phyloP scores from a whole-genome alignment of 2,329 filamentous ascomycete species.

The Botryotinia narcissicola region DNA sequence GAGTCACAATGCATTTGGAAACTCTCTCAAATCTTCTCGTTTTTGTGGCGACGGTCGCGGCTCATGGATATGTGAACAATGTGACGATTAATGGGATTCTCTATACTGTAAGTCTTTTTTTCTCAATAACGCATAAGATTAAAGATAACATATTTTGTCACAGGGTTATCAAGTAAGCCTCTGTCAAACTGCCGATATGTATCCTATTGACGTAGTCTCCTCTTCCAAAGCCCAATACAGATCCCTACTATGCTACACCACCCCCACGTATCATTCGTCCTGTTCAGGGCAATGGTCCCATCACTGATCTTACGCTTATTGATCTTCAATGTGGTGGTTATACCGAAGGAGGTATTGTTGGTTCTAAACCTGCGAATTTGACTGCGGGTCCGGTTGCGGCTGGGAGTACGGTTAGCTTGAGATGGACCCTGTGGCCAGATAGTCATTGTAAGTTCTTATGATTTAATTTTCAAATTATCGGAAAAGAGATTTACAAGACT shows the following conservation, averaged over 20 bases:
- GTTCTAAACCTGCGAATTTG: conserved; percentile 51
- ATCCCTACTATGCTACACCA: conserved; percentile 43
- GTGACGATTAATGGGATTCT: conserved; percentile 30
- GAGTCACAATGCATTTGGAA: conserved; percentile 7
- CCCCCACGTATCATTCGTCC: conserved; percentile 55
- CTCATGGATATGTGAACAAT: conserved; percentile 30
- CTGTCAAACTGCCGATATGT: not conserved
- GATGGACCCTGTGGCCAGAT: conserved; percentile 53
- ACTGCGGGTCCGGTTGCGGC: conserved; percentile 54
- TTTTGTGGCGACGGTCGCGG: conserved; percentile 23
- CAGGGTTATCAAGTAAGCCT: conserved; percentile 38
- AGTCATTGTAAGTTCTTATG: conserved; percentile 29
- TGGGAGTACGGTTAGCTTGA: conserved; percentile 52
- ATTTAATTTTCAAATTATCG: too few species aligned
- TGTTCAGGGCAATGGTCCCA: conserved; percentile 57
- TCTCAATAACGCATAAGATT: accelerated
- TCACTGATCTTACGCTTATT: conserved; percentile 50
- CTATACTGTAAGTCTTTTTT: conserved; percentile 16
- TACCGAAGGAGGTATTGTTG: conserved; percentile 47
- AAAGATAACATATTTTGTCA: not conserved
- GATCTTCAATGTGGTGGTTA: conserved; percentile 58
- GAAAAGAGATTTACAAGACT: too few species aligned
- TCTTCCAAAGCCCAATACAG: conserved; percentile 40
- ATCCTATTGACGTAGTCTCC: not conserved
- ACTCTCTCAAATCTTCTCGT: conserved; percentile 22